Percentiles rank a stretch among this genome's conserved stretches.
Conservation (phyloP, 306 rosid species). For the Begonia peltatifolia region DNA sequence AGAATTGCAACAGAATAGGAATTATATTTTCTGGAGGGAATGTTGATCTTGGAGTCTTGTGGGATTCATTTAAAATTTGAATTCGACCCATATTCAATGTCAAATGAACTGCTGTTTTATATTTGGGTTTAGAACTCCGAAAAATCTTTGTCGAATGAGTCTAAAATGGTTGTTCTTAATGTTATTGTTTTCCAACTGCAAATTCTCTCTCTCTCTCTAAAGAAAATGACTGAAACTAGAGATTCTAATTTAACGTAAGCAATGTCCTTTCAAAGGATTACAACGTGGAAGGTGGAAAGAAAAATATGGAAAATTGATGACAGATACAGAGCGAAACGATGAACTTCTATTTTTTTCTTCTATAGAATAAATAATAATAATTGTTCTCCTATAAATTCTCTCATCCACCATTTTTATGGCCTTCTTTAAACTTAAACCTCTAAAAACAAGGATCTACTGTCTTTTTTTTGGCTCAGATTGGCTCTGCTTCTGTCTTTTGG, state of each 20-base stretch:
- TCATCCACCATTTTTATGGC: slow-evolving; percentile 1
- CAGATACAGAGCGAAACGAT: background rate
- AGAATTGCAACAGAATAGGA: slow-evolving; percentile 58
- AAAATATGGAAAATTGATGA: background rate
- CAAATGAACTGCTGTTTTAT: no score
- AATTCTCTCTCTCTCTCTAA: no score
- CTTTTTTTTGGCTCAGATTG: background rate
- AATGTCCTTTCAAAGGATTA: background rate
- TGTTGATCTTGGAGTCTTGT: slow-evolving; percentile 54
- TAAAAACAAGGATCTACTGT: slow-evolving; percentile 10
- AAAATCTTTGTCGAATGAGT: no score
- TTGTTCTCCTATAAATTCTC: background rate
- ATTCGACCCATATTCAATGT: background rate
- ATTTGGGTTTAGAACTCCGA: no score
- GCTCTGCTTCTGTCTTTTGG: background rate
- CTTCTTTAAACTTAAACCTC: slow-evolving; percentile 2
- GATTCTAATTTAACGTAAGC: no score
- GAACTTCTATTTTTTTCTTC: background rate
- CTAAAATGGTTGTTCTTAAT: no score
- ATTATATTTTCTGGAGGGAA: slow-evolving; percentile 83
- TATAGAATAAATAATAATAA: no score
- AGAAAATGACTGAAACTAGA: no score
- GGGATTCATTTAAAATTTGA: slow-evolving; percentile 50
- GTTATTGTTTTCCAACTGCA: no score
- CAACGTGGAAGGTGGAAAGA: background rate